Evolutionary conservation across 805 yeast genomes (phyloP).

Genomic region (Teunomyces funiuensis): DNA sequence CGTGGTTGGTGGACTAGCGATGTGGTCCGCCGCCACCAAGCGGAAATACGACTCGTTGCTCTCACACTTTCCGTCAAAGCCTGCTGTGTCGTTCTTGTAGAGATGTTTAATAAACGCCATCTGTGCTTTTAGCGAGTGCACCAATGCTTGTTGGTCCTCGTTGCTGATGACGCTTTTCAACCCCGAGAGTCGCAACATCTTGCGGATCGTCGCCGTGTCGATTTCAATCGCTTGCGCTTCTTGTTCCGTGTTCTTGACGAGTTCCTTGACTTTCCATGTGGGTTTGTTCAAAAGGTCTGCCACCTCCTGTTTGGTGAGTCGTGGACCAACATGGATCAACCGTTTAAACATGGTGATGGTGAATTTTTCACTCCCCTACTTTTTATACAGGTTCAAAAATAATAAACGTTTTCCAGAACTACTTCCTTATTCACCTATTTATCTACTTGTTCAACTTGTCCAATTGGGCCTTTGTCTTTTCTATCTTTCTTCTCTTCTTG

Average conservation of each 20-base stretch:
- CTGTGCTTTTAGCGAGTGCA: conserved; percentile 44
- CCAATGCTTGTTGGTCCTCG: conserved; percentile 29
- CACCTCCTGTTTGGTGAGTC: not conserved
- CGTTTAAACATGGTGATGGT: not conserved
- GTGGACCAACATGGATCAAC: not conserved
- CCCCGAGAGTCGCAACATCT: conserved; percentile 50
- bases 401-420: no score
- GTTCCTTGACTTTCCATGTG: conserved; percentile 14
- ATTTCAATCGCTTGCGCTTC: conserved; percentile 7
- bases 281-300: conserved; percentile 6
- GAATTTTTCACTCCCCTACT: not conserved
- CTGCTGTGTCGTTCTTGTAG: conserved; percentile 19
- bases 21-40: conserved; percentile 34
- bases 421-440: not conserved
- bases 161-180: conserved; percentile 30
- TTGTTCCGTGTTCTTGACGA: conserved; percentile 6
- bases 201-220: conserved; percentile 19
- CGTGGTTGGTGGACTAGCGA: conserved; percentile 22
- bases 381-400: not conserved
- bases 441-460: conserved; percentile 20
- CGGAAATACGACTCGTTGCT: conserved; percentile 30
- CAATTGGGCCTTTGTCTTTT: conserved; percentile 54
- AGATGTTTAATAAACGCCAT: conserved; percentile 50
- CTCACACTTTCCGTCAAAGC: conserved; percentile 6
- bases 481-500: conserved; percentile 68